phyloP scores from a whole-genome alignment of 2,329 filamentous ascomycete genomes.

The Fusarium kyushuense region DNA sequence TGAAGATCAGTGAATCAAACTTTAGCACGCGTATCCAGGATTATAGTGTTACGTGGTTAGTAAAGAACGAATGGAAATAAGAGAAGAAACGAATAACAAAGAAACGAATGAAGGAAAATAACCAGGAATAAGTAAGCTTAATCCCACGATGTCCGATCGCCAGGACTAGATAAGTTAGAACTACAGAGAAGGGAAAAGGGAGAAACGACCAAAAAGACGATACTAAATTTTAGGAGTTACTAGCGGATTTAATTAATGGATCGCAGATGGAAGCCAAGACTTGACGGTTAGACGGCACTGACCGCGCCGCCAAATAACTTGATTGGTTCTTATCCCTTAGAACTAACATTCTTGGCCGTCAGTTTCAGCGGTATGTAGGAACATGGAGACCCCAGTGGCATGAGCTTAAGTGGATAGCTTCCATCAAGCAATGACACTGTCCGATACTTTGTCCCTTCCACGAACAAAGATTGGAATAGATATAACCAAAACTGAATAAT shows the following conservation, averaged over 20 bases:
- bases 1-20: not conserved
- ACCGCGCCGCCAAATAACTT: not conserved
- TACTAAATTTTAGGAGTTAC: not conserved
- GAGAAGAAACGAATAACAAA: not conserved
- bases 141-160: not conserved
- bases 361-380: not conserved
- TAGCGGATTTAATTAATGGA: not conserved
- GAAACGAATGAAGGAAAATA: not conserved
- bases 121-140: conserved; percentile 17
- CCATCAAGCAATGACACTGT: not conserved
- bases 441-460: not conserved
- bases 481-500: not conserved
- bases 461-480: not conserved
- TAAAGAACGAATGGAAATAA: not conserved
- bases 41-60: not conserved
- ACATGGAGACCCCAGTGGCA: not conserved
- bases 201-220: not conserved
- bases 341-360: not conserved
- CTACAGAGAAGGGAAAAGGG: not conserved
- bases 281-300: conserved; percentile 4
- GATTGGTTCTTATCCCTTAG: not conserved
- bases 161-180: not conserved
- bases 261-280: not conserved
- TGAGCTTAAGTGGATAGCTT: not conserved
- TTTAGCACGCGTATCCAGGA: not conserved